Base-by-base conservation (phyloP, 2,329 filamentous ascomycete genomes). In the Hypomyces perniciosus region DNA sequence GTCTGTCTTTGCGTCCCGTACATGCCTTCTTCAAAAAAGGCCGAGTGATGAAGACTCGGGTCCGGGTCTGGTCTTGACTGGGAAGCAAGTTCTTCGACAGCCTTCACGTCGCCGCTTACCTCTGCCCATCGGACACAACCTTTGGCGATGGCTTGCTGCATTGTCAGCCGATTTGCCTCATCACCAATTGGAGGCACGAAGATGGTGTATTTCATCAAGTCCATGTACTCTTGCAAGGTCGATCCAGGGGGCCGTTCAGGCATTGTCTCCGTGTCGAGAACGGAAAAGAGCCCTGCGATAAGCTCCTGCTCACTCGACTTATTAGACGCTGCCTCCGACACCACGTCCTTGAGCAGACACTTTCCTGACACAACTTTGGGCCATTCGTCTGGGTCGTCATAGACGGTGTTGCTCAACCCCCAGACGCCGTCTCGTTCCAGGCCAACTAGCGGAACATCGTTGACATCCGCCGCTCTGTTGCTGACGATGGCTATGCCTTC, bases 1-100 rank as follows among this genome's bases (percentile, higher is more conserved):
- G 81, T 85, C 68, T 85, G 82, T 35, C 82, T 68, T 65, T 85
- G 82, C 5, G 82, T 85, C 4, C 82, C 82, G 58, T 85, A 85
- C 56, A 82, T 68, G 2, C 82, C 82, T 5, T 74, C 78, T 61
- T 78, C 76, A 56, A 80, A 82, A 1, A 72, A 72, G 40, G 65
- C 72, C 12, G 57, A 54, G 0, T 55, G 51, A 28, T 44, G 48
- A 6, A 38, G 47, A 27, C 51, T 63, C 50, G 56, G 63, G 31
- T 61, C 59, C 6, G 67, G 60, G 12, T 72, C 71, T 2, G 73
- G 72, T 28, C 66, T 65, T 44, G 71, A 63, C 39, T 70, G 64
- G 4, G 62, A 59, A 33, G 69, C 48, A 58, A 65, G 61, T 48
- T 66, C 64, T 41, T 70, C 68, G 4, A 68, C 68, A 4, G 65